Evolutionary conservation across 257 asterid species (phyloP).

Genomic region (Forsythia suspensa): DNA sequence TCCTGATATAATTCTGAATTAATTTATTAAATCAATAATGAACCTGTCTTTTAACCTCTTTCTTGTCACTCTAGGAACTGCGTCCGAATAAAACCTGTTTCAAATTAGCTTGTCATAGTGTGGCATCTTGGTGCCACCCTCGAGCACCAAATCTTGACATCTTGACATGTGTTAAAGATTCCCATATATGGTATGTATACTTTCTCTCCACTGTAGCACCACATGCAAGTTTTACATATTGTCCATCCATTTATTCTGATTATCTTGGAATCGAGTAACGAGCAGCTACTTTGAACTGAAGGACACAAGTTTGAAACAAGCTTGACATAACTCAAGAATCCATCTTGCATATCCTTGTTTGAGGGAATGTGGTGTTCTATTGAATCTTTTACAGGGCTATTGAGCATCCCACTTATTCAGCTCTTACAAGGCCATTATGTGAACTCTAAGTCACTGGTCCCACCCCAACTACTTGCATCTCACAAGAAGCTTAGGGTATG

Average conservation of each 20-base stretch:
- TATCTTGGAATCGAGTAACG: slow-evolving; percentile 5
- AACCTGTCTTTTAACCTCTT: slow-evolving; percentile 7
- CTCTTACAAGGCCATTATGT: slow-evolving; percentile 96
- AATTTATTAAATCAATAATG: background rate
- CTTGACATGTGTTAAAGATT: slow-evolving; percentile 95
- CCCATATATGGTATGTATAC: slow-evolving; percentile 82
- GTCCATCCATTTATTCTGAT: slow-evolving; percentile 1
- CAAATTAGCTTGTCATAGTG: slow-evolving; percentile 98
- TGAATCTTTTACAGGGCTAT: slow-evolving; percentile 79
- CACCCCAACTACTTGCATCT: slow-evolving; percentile 91
- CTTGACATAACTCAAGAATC: slow-evolving; percentile 4
- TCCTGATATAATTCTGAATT: slow-evolving; percentile 20
- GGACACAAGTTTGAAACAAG: slow-evolving; percentile 15
- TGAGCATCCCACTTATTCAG: slow-evolving; percentile 98
- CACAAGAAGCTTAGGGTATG: slow-evolving; percentile 96
- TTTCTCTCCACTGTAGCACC: slow-evolving; percentile 13
- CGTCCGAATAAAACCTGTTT: slow-evolving; percentile 94
- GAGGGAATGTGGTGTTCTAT: slow-evolving; percentile 25
- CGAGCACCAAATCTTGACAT: slow-evolving; percentile 99
- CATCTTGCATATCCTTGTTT: slow-evolving; percentile 17
- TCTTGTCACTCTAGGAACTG: slow-evolving; percentile 60
- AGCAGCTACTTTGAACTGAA: slow-evolving; percentile 7
- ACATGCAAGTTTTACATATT: slow-evolving; percentile 10
- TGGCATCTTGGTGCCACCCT: slow-evolving; percentile 99
- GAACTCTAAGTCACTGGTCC: slow-evolving; percentile 93